phyloP scores from a whole-genome alignment of 2,329 filamentous ascomycete genomes.

The Cladosporium austrohemisphaericum region DNA sequence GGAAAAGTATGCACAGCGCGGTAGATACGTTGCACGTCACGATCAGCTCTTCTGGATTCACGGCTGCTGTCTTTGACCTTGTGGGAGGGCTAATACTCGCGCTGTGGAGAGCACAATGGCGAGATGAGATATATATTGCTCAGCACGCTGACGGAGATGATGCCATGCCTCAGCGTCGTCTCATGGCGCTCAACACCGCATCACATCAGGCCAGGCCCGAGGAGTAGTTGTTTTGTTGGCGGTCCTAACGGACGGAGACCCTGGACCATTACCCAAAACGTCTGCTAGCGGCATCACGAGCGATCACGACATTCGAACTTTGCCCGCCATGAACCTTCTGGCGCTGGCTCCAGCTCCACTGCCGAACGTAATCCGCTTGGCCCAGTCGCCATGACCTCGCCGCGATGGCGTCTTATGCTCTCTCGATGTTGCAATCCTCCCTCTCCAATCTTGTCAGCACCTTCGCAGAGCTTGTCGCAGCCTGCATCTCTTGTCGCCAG shows the following conservation, averaged over 20 bases:
- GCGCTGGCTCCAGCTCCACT: conserved; percentile 9
- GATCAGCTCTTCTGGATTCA: no score
- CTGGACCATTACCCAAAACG: background rate
- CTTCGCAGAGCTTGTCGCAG: conserved; percentile 1
- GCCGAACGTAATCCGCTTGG: conserved; percentile 14
- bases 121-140: background rate
- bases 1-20: no score
- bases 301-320: background rate
- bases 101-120: background rate
- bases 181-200: background rate
- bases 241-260: no score
- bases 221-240: background rate
- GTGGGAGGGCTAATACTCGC: no score
- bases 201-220: no score
- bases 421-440: conserved; percentile 10
- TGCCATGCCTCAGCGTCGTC: background rate
- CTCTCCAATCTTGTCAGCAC: conserved; percentile 3
- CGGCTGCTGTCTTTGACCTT: no score
- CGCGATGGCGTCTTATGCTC: conserved; percentile 11
- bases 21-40: no score
- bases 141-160: background rate
- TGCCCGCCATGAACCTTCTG: conserved; percentile 10
- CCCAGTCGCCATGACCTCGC: conserved; percentile 10
- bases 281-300: background rate
- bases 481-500: conserved; percentile 6